Evolutionary conservation across 306 rosid genomes (phyloP), one percentile per base, ranked within the genome.

Genomic region (Hylodesmum podocarpum): DNA sequence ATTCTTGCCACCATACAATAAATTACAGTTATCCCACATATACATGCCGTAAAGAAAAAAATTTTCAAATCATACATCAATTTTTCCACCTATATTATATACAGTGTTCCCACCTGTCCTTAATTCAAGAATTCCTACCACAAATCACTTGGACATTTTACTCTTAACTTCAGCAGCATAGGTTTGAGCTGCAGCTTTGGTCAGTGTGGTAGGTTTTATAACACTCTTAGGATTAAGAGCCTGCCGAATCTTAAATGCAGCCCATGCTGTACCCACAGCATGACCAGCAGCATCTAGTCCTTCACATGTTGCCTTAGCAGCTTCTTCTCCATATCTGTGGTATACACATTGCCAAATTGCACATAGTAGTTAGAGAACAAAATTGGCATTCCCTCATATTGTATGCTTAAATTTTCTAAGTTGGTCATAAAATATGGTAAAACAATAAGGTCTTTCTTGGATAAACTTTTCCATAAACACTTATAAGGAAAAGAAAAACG

Each of bases 201-300:
- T 84, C 10, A 94, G 22, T 63, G 81, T 0, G 27, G 84, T 71
- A 13, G 97, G 86, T 51, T 86, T 83, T 46, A 96, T 24, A 50
- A 61, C 87, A 64, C 88, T 87, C 86, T 92, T 95, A 0, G 97
- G 99, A 72, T 89, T 88, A 12, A 95, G 12, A 25, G 92, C 96
- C 82, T 92, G 87, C 16, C 97, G 92, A 77, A 92, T 84, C 82
- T 95, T 92, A 59, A 85, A 78, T 66, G 90, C 92, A 29, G 94
- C 87, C 99, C 99, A 90, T 22, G 96, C 97, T 4, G 99, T 78
- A 43, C 99, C 99, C 12, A 90, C 70, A 1, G 94, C 97, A 47
- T 95, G 99, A 61, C 99, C 97, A 39, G 99, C 97, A 47, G 99
- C 99, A 67, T 31, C 90, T 18, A 95, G 84, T 65, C 97, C 96